phyloP scores from a whole-genome alignment of 352 stramenopile species.

The Phytophthora citricola region DNA sequence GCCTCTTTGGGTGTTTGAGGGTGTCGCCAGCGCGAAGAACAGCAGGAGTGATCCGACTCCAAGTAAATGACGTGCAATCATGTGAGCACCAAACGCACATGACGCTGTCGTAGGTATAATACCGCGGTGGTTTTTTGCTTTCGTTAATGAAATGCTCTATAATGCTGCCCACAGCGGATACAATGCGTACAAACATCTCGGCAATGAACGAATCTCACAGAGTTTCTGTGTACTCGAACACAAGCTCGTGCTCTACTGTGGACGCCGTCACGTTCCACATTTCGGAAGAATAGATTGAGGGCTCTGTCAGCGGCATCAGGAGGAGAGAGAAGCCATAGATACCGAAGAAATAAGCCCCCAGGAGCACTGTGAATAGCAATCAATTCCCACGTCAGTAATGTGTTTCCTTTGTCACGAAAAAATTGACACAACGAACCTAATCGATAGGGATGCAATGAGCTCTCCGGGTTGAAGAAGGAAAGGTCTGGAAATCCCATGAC shows the following conservation, averaged over 20 bases:
- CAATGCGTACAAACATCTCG: constrained; percentile 30
- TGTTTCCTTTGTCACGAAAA: neutral
- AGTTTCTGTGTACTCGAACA: constrained; percentile 51
- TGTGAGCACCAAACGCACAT: constrained; percentile 27
- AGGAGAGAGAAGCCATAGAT: constrained; percentile 82
- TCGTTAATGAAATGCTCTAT: constrained; percentile 48
- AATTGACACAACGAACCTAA: constrained; percentile 48
- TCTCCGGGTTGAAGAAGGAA: constrained; percentile 83
- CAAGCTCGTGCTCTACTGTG: constrained; percentile 46
- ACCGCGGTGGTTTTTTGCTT: constrained; percentile 31
- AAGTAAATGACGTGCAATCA: constrained; percentile 34
- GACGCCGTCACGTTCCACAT: constrained; percentile 85
- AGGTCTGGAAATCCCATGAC: constrained; percentile 94
- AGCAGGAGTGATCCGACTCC: neutral
- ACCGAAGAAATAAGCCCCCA: constrained; percentile 82
- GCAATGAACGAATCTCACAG: constrained; percentile 29
- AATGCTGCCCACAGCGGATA: constrained; percentile 21
- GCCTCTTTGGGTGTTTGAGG: constrained; percentile 19
- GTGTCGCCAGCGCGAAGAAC: constrained; percentile 8
- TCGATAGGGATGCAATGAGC: constrained; percentile 76
- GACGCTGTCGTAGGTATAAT: constrained; percentile 16
- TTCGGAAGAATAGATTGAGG: constrained; percentile 79
- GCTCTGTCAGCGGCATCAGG: constrained; percentile 80
- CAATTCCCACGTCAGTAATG: constrained; percentile 3
- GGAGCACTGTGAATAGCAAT: constrained; percentile 55